Evolutionary conservation across 169 alveolate species (phyloP), one percentile per base, ranked within the genome.

Genomic region (Plasmodium ovale): DNA sequence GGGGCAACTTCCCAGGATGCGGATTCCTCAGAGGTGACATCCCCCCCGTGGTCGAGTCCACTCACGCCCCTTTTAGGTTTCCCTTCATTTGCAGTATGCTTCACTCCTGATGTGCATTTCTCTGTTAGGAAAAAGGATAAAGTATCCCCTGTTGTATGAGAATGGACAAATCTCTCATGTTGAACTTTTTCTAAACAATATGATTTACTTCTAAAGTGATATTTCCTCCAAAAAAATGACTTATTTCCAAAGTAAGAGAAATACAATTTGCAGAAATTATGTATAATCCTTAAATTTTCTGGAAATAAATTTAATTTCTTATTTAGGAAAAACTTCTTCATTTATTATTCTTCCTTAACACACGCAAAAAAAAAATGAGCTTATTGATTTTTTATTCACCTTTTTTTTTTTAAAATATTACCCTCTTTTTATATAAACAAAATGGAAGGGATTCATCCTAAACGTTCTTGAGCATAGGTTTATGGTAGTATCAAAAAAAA

Each of bases 251-350:
- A 27, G 12, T 51, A 27, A 23, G 37, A 25, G 33, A 44, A 68
- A 53, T 44, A 42, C n/a, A 42, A 16, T 44, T n/a, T 68, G 56
- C 19, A 68, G 64, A 68, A 19, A 44, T 37, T 14, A 68, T 47
- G 23, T 68, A 39, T 31, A 9, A 33, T 54, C 7, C 27, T 68
- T 39, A 44, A 21, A 25, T 53, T 53, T 9, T 1, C 19, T 14
- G 64, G 64, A 53, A 53, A 21, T 9, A 53, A 21, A 53, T 16
- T 53, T 14, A 53, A 14, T 53, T 53, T 53, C 19, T 53, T 53
- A 53, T 53, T 53, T 53, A 53, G 23, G 33, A 53, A 53, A 53
- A 53, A 16, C 3, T 14, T 0, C 1, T 53, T 9, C 64, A 53
- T 53, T n/a, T n/a, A 14, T 53, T 53, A 53, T 53, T 53, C 19